Base-by-base conservation (phyloP, 495 filamentous ascomycete species). In the Poronia punctata region DNA sequence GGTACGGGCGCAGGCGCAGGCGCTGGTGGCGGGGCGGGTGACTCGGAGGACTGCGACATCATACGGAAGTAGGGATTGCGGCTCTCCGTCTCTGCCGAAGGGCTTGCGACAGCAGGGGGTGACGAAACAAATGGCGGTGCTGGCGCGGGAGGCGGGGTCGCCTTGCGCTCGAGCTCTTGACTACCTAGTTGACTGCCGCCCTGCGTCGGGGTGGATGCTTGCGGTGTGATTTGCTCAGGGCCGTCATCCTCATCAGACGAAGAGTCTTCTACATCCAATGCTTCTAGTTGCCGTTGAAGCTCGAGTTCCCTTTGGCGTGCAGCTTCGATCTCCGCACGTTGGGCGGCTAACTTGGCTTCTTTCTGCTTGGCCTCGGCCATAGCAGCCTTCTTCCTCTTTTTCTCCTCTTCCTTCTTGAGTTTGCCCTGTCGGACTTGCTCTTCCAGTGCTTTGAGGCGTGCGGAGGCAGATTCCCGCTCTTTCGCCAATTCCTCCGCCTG, bases 371-470 rank as follows among this genome's bases (percentile, higher is more conserved):
- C 83, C 53, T 86, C 84, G 35, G 82, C 80, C 46, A 86, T 67
- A 7, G 89, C 86, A 33, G 88, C 90, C 60, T 95, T 88, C 67
- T 84, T 90, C 50, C 79, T 80, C 14, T 79, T 80, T 66, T 90
- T 95, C 66, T 95, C 93, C 60, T 97, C 93, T 51, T 89, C 82
- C 59, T 92, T 95, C 73, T 89, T 93, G n/a, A 97, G 65, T 65
- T 96, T 96, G 39, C 90, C 89, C 60, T 88, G 84, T 47, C 82
- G 82, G 31, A 97, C 88, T 58, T 93, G 88, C 56, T 97, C 86
- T 55, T 99, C 88, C 19, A 99, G 73, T 17, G 88, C 90, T 50
- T 78, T 82, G 15, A 95, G 75, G 30, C 87, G 83, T 29, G 84
- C 86, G 52, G 84, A 80, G 32, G 88, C 79, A 30, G 82, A 89